Base-by-base conservation (phyloP, 805 yeast species). In the Hanseniaspora hatyaiensis region DNA sequence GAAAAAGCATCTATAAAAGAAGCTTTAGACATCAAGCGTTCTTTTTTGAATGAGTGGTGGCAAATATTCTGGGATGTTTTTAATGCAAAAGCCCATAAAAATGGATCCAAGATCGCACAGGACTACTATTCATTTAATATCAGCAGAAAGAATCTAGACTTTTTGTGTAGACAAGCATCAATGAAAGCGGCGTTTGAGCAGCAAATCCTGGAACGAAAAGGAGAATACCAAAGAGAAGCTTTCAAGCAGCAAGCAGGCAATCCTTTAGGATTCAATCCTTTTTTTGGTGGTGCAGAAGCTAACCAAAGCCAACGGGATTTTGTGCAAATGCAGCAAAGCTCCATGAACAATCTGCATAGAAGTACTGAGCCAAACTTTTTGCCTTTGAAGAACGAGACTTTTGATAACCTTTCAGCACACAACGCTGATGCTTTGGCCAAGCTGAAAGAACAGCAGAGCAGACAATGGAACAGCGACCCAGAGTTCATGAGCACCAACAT, bases 41-140 rank as follows among this genome's bases (percentile, higher is more conserved):
- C 95, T 6, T 87, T 85, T 57, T 65, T 87, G 20, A 80, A 76
- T 57, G 96, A 88, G 61, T 87, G 96, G 96, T 87, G 96, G 96
- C 86, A 78, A 67, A 78, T 88, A 15, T 88, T 87, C 60, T 88
- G 96, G 96, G 96, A 87, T 60, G 79, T 86, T 24, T 84, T 81
- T 63, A 82, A 82, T 57, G 94, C 94, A 2, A 72, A 86, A 55
- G 77, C 84, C 34, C 77, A 74, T 52, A 68, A 78, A 50, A 80
- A 77, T 13, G 76, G 79, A 12, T 74, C 82, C 3, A 66, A 70
- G 2, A 65, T 74, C 50, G 89, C 92, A 2, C 73, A 75, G 39
- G 83, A 81, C 57, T 84, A 82, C 63, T 78, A 77, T 56, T 83
- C 80, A 53, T 69, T 76, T 52, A 78, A 80, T 53, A 58, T 71